phyloP scores from a whole-genome alignment of 352 stramenopile species.

The Blastocystis hominis region DNA sequence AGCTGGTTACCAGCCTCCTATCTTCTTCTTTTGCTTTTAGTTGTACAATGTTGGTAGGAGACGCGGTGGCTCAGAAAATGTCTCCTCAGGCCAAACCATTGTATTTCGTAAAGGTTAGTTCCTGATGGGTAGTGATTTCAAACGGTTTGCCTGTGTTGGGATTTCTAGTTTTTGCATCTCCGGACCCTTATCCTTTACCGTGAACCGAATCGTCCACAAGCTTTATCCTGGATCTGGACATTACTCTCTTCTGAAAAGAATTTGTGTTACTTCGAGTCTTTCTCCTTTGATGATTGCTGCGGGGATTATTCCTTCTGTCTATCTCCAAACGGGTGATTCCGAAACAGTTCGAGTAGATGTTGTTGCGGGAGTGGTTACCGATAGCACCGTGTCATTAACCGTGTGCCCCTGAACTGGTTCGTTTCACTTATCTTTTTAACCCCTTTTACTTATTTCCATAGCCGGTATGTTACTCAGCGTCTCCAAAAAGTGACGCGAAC shows the following conservation, averaged over 20 bases:
- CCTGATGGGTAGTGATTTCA: slow-evolving; percentile 20
- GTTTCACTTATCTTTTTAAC: slow-evolving; percentile 17
- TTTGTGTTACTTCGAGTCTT: neutral
- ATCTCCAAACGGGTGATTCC: neutral
- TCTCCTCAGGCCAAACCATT: neutral
- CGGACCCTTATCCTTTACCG: slow-evolving; percentile 21
- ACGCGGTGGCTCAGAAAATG: slow-evolving; percentile 1
- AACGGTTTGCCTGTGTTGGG: neutral
- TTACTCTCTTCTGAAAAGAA: slow-evolving; percentile 3
- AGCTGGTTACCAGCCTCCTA: neutral
- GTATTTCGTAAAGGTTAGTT: neutral
- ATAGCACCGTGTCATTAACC: slow-evolving; percentile 27
- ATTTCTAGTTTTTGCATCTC: slow-evolving; percentile 2
- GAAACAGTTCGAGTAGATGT: slow-evolving; percentile 23
- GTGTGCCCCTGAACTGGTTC: slow-evolving; percentile 33
- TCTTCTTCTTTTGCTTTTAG: slow-evolving; percentile 23
- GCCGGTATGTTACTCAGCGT: slow-evolving; percentile 10
- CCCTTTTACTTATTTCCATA: slow-evolving; percentile 30
- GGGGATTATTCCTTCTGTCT: slow-evolving; percentile 35
- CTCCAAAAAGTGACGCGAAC: slow-evolving; percentile 4
- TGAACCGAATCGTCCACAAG: slow-evolving; percentile 6
- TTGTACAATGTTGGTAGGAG: slow-evolving; percentile 24
- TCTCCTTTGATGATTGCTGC: slow-evolving; percentile 30
- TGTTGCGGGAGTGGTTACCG: neutral
- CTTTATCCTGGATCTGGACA: slow-evolving; percentile 28